Conservation (phyloP, 176 grass and related monocot species). For the Rhynchospora tenuis region DNA sequence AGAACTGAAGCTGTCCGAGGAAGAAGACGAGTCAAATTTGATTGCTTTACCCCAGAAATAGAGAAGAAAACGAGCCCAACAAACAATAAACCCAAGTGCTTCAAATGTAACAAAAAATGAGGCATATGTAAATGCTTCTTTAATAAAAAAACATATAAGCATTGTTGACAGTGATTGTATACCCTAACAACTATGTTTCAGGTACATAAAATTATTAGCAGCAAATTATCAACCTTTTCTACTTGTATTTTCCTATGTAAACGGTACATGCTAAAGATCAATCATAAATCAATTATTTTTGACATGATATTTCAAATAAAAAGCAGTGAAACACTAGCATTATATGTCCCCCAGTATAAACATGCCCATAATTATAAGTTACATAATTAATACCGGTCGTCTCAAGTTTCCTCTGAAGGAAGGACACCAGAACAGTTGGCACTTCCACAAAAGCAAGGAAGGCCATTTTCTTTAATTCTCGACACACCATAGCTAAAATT, state of each 20-base stretch:
- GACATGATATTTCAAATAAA: neutral
- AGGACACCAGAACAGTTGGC: conserved; percentile 48
- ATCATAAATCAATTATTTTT: neutral
- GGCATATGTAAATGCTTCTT: neutral
- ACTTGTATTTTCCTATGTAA: neutral
- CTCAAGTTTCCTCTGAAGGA: conserved; percentile 81
- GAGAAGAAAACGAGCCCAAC: neutral
- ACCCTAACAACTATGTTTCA: neutral
- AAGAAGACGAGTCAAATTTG: conserved; percentile 18
- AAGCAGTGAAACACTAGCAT: neutral
- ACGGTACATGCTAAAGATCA: neutral
- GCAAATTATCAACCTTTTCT: neutral
- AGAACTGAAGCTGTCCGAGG: conserved; percentile 11
- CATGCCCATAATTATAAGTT: neutral
- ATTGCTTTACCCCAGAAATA: conserved; percentile 12
- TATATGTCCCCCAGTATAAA: neutral
- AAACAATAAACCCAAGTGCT: conserved; percentile 2
- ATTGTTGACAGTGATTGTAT: conserved; percentile 4
- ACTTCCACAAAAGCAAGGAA: conserved; percentile 63
- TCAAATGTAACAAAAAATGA: neutral
- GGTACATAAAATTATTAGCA: neutral
- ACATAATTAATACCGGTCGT: neutral
- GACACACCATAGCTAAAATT: conserved; percentile 65
- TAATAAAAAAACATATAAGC: neutral
- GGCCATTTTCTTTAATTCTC: conserved; percentile 31